These are phyloP conservation scores for Chrysanthemum makinoi DNA, from an alignment of 129 eudicot species.

Conservation along the genomic window DNA sequence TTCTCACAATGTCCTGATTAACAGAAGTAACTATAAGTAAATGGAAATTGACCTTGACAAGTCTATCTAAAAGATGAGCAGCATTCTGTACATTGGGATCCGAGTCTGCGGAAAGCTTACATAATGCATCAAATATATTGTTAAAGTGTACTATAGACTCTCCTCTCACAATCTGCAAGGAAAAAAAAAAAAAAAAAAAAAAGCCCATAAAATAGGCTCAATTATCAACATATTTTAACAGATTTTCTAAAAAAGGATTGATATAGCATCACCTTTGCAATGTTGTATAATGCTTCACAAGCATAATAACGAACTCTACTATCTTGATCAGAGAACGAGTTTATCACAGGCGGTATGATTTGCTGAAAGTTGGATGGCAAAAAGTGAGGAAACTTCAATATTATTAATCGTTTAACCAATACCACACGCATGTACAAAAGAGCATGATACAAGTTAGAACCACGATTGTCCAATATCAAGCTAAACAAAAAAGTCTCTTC, in stretches of 20 bases:
- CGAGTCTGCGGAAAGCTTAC: slow-evolving; percentile 96
- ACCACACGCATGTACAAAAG: slow-evolving; percentile 16
- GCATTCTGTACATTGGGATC: slow-evolving; percentile 98
- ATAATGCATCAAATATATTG: slow-evolving; percentile 89
- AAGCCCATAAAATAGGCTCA: slow-evolving; percentile 24
- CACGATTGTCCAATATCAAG: not conserved
- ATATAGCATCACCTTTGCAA: slow-evolving; percentile 73
- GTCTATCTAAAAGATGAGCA: slow-evolving; percentile 96
- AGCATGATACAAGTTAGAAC: not conserved
- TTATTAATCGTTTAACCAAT: not conserved
- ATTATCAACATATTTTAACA: slow-evolving; percentile 9
- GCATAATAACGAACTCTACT: slow-evolving; percentile 98
- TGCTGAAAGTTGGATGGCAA: slow-evolving; percentile 44
- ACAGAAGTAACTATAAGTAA: slow-evolving; percentile 2
- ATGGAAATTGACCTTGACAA: slow-evolving; percentile 63
- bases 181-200: too few species aligned
- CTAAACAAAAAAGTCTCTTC: not conserved
- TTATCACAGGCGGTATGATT: slow-evolving; percentile 89
- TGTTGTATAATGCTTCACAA: slow-evolving; percentile 96
- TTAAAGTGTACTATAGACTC: slow-evolving; percentile 90
- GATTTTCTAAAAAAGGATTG: not conserved
- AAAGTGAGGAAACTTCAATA: slow-evolving; percentile 36
- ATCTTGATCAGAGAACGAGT: slow-evolving; percentile 89
- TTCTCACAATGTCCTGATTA: slow-evolving; percentile 1
- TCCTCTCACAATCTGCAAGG: slow-evolving; percentile 90